Conservation (phyloP, 305 asterid species). For the Striga hermonthica region DNA sequence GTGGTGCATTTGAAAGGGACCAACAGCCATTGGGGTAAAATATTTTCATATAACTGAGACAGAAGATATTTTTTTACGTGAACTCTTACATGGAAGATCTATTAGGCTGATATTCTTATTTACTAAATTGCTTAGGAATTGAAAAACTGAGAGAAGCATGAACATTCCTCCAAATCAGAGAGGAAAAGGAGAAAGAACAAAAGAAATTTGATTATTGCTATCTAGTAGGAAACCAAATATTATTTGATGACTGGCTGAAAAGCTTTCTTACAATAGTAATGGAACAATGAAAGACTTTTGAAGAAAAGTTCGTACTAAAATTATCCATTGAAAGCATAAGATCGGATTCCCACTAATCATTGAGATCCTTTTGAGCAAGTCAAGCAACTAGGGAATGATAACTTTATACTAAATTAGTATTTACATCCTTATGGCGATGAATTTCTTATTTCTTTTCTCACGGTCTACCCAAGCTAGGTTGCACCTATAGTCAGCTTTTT, state of each 20-base stretch:
- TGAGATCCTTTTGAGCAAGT: not conserved
- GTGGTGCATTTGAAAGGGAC: no score
- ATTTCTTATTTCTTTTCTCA: constrained; percentile 11
- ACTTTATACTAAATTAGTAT: constrained; percentile 9
- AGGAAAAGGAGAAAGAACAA: constrained; percentile 6
- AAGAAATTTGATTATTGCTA: not conserved
- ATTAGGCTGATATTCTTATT: not conserved
- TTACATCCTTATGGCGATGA: not conserved
- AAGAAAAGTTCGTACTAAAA: not conserved
- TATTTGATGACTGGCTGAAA: not conserved
- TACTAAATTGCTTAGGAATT: not conserved
- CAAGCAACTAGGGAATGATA: not conserved
- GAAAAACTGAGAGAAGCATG: constrained; percentile 9
- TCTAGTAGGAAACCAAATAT: not conserved
- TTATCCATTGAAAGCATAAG: not conserved
- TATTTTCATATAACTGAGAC: no score
- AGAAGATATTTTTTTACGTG: not conserved
- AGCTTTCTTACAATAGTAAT: not conserved
- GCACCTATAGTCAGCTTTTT: not conserved
- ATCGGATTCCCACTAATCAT: not conserved
- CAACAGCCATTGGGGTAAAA: no score
- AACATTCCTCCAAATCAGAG: not conserved
- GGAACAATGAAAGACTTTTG: not conserved
- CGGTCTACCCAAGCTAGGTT: not conserved
- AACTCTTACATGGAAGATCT: constrained; percentile 20